Evolutionary conservation across 495 filamentous ascomycete species (phyloP).

Genomic region (Daldinia vernicosa): DNA sequence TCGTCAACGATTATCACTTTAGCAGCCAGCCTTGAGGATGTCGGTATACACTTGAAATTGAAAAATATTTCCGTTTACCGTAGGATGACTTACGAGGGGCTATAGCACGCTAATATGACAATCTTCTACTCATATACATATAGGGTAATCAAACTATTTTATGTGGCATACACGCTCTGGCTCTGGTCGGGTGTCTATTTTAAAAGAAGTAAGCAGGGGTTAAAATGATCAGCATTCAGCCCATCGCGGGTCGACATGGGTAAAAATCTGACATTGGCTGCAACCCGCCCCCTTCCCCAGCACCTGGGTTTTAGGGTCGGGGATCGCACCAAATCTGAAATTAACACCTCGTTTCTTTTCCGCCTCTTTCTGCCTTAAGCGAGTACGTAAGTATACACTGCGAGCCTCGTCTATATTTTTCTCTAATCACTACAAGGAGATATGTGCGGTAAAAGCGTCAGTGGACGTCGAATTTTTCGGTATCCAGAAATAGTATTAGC

Average conservation of each 20-base stretch:
- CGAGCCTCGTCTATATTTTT: constrained; percentile 1
- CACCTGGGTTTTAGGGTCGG: constrained; percentile 13
- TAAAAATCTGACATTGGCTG: constrained; percentile 18
- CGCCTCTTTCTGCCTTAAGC: constrained; percentile 8
- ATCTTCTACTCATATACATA: neutral
- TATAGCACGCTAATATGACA: constrained; percentile 1
- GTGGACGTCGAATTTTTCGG: neutral
- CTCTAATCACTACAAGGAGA: neutral
- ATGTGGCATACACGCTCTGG: neutral
- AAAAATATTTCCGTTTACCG: neutral
- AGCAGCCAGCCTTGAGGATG: neutral
- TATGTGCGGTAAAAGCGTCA: neutral
- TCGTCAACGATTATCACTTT: constrained; percentile 12
- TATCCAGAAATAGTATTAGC: neutral
- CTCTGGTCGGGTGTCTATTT: constrained; percentile 1
- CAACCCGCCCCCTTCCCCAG: constrained; percentile 14
- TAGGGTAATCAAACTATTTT: constrained; percentile 1
- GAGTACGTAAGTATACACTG: neutral
- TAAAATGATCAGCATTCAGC: neutral
- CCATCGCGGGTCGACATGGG: neutral
- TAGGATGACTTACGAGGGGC: neutral
- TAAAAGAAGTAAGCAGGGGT: neutral
- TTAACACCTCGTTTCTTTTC: constrained; percentile 5
- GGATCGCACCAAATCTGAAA: constrained; percentile 20
- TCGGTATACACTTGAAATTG: neutral